Percentiles rank a stretch among this genome's conserved stretches.
Evolutionary conservation across 495 filamentous ascomycete genomes (phyloP).

Genomic region (Penicillium waksmanii): DNA sequence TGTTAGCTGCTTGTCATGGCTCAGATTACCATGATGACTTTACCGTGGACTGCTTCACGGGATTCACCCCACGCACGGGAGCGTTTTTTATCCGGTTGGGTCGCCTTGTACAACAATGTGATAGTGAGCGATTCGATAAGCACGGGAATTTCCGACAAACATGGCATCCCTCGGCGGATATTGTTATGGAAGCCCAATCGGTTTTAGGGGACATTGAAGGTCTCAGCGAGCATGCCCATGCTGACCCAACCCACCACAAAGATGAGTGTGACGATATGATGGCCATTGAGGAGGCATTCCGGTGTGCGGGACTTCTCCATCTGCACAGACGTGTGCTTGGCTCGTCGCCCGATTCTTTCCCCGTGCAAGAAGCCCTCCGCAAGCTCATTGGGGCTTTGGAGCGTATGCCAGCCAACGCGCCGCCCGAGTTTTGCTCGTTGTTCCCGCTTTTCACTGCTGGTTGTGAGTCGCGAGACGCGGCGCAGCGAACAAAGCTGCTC

Average conservation of each 20-base stretch:
- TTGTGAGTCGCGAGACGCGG: slow-evolving; percentile 64
- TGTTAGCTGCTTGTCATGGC: slow-evolving; percentile 49
- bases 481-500: slow-evolving; percentile 63
- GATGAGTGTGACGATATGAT: slow-evolving; percentile 61
- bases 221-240: slow-evolving; percentile 36
- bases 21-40: slow-evolving; percentile 55
- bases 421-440: slow-evolving; percentile 74
- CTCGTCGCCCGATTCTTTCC: slow-evolving; percentile 53
- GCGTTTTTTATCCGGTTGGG: slow-evolving; percentile 75
- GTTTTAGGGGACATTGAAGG: slow-evolving; percentile 56
- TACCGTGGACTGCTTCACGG: slow-evolving; percentile 78
- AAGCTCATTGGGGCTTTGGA: slow-evolving; percentile 64
- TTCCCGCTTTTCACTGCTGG: slow-evolving; percentile 88
- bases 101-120: slow-evolving; percentile 70
- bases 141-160: slow-evolving; percentile 50
- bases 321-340: slow-evolving; percentile 74
- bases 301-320: slow-evolving; percentile 79
- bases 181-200: slow-evolving; percentile 55
- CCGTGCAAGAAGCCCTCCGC: slow-evolving; percentile 66
- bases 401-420: slow-evolving; percentile 66
- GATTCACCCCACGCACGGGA: slow-evolving; percentile 72
- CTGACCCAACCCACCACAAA: slow-evolving; percentile 37
- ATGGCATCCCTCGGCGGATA: slow-evolving; percentile 63
- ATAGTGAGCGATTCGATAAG: slow-evolving; percentile 66
- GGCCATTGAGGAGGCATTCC: slow-evolving; percentile 80